Evolutionary conservation across 2,329 filamentous ascomycete genomes (phyloP), one percentile per base, ranked within the genome.

Genomic region (Aphanocladium album): DNA sequence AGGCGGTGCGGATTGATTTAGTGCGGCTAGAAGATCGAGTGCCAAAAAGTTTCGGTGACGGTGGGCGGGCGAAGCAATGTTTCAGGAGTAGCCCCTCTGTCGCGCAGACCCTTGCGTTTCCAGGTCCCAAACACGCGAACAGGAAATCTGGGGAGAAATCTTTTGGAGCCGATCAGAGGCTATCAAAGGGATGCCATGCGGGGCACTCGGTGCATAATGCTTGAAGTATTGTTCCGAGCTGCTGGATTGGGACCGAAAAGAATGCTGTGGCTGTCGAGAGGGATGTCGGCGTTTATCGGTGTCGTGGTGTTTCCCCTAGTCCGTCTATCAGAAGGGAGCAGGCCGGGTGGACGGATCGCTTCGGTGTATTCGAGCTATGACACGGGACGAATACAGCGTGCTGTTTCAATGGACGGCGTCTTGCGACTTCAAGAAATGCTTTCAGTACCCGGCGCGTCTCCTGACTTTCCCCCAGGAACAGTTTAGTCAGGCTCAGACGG

Each of bases 21-120:
- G 49, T 46, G 57, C 49, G 49, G 49, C 57, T 37, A 35, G 37
- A 30, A 23, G 47, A 45, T 33, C n/a, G 39, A 59, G 57, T 17
- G 49, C 47, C 56, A 43, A 51, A 58, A 58, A 51, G 56, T 51
- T 58, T 58, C 56, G 56, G 45, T 58, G 56, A 58, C 17, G 35
- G 47, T 43, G 56, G 46, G 46, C 56, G 35, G 56, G 46, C 46
- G 43, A n/a, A 35, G 45, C 33, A 51, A 58, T 59, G 57, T 59
- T 59, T 59, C 57, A 59, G 57, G 57, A 59, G 57, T 23, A 59
- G 49, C 47, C 57, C 57, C 57, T 59, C 57, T 45, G 57, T 59
- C 57, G 47, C 57, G 57, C 47, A 53, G 39, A 45, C 27, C 37
- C 23, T 27, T 45, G 57, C 37, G 37, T 59, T 45, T 35, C 47